These are phyloP conservation scores for Saraca asoca DNA, from an alignment of 331 rosid species.

Conservation along the genomic window DNA sequence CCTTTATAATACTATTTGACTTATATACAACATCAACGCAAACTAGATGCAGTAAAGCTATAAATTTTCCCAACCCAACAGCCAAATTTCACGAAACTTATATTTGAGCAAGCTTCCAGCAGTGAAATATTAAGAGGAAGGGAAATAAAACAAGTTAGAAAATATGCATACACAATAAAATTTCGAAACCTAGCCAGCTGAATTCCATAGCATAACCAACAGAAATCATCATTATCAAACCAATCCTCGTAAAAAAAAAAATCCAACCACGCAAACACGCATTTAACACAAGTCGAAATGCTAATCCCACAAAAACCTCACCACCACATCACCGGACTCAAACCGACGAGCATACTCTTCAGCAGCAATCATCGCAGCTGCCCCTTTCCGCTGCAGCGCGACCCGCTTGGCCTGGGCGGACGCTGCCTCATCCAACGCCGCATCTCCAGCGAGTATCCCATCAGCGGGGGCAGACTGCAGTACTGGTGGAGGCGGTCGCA, in stretches of 20 bases:
- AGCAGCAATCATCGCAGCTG: constrained; percentile 95
- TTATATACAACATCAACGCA: background rate
- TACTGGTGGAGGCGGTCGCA: constrained; percentile 62
- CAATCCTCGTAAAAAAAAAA: background rate
- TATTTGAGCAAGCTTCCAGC: constrained; percentile 2
- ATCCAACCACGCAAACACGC: background rate
- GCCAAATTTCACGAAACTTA: background rate
- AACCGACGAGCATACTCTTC: constrained; percentile 92
- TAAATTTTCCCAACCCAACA: constrained; percentile 4
- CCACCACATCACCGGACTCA: constrained; percentile 77
- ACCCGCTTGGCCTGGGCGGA: constrained; percentile 84
- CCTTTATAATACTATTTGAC: background rate
- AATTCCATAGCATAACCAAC: background rate
- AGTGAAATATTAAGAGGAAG: constrained; percentile 4
- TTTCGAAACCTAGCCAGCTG: background rate
- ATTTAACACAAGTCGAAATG: background rate
- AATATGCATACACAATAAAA: background rate
- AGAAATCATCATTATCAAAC: background rate
- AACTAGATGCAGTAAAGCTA: background rate
- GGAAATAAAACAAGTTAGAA: background rate
- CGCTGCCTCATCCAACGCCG: constrained; percentile 58
- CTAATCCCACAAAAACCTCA: constrained; percentile 44
- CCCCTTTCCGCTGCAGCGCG: constrained; percentile 83
- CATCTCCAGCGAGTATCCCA: constrained; percentile 35
- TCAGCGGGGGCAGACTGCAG: constrained; percentile 33